Evolutionary conservation across 2,329 filamentous ascomycete species (phyloP).

Genomic region (Akanthomyces dipterigenus): DNA sequence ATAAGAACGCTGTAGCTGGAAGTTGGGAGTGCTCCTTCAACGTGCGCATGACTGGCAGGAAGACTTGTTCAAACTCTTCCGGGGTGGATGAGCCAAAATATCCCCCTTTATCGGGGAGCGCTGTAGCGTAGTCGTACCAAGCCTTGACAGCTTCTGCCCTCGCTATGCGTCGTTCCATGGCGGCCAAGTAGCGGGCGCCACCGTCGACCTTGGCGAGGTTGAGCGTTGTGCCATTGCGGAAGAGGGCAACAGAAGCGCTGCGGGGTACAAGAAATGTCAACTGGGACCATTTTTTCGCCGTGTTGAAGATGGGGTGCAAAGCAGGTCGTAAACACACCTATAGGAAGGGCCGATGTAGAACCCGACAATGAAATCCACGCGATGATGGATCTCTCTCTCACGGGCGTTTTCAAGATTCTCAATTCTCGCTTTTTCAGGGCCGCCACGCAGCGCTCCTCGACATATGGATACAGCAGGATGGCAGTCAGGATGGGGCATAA

Average conservation of each 20-base stretch:
- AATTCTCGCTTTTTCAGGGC: not conserved
- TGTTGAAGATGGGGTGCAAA: not conserved
- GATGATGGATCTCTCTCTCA: not conserved
- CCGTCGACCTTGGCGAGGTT: slow-evolving; percentile 1
- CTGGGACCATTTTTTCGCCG: not conserved
- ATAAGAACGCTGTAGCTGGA: not conserved
- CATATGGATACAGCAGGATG: not conserved
- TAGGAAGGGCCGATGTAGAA: not conserved
- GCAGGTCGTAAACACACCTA: not conserved
- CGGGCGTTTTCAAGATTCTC: not conserved
- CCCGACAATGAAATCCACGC: not conserved
- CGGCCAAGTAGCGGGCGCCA: not conserved
- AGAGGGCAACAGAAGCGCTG: not conserved
- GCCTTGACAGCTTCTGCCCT: not conserved
- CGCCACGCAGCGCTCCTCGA: not conserved
- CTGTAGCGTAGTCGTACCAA: not conserved
- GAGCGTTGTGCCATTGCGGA: not conserved
- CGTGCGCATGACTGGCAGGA: not conserved
- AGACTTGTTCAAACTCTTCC: not conserved
- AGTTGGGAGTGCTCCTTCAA: not conserved
- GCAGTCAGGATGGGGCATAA: not conserved
- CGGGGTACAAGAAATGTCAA: not conserved
- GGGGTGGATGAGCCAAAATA: not conserved
- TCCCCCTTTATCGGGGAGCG: not conserved
- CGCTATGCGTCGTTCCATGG: not conserved